Evolutionary conservation across 805 yeast genomes (phyloP).

Genomic region (Cyberlindnera lachancei): DNA sequence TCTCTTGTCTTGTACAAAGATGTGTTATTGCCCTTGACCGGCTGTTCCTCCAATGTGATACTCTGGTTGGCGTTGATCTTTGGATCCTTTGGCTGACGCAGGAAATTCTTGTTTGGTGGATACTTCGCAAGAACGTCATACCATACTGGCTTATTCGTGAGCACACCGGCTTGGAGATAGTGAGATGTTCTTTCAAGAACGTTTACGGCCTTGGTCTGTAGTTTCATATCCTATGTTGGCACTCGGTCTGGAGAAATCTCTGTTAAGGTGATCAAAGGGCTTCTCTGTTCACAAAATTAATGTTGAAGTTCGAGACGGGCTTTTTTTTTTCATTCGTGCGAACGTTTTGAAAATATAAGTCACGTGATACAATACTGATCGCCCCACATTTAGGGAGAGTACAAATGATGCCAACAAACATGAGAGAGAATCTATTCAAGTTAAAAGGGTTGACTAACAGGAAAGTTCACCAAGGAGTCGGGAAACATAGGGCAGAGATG

Average conservation of each 20-base stretch:
- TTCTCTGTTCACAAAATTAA: not conserved
- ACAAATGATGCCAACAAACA: too few species aligned
- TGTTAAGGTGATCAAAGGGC: not conserved
- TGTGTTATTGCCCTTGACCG: conserved; percentile 11
- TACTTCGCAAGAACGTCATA: conserved; percentile 72
- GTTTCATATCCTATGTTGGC: conserved; percentile 42
- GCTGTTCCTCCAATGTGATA: conserved; percentile 7
- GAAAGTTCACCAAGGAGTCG: too few species aligned
- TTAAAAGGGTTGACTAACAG: too few species aligned
- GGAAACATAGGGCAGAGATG: too few species aligned
- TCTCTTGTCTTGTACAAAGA: conserved; percentile 28
- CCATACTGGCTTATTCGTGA: conserved; percentile 79
- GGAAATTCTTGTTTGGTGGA: conserved; percentile 68
- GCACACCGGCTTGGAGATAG: conserved; percentile 61
- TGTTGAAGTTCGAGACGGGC: not conserved
- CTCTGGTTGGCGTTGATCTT: conserved; percentile 2
- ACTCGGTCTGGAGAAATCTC: not conserved
- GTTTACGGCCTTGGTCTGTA: conserved; percentile 66
- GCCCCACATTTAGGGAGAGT: too few species aligned
- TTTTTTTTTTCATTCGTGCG: too few species aligned
- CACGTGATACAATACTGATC: too few species aligned
- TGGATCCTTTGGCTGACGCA: conserved; percentile 19
- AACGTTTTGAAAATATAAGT: too few species aligned
- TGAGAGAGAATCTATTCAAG: too few species aligned
- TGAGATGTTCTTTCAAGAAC: conserved; percentile 79